These are phyloP conservation scores for Ganoderma sinense DNA, from an alignment of 1,284 basidiomycete species.

Conservation along the genomic window DNA sequence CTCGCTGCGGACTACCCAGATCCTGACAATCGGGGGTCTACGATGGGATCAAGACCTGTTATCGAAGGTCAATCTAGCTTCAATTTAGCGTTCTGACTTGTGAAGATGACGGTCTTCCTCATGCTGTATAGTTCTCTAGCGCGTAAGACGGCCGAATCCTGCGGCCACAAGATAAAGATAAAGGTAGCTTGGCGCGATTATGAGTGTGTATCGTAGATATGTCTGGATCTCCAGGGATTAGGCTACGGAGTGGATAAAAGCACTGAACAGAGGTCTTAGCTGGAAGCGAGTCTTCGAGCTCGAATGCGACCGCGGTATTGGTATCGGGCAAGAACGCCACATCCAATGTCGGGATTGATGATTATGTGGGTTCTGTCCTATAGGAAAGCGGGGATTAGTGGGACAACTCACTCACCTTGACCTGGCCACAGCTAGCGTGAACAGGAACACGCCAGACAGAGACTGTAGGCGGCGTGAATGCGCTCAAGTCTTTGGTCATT, in stretches of 20 bases:
- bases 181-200: neutral
- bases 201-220: neutral
- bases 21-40: neutral
- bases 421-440: neutral
- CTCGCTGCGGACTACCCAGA: neutral
- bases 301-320: neutral
- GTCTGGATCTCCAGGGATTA: neutral
- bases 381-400: neutral
- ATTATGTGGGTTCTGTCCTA: neutral
- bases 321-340: neutral
- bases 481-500: neutral
- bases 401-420: neutral
- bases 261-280: neutral
- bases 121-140: neutral
- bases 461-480: neutral
- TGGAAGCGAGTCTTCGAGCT: neutral
- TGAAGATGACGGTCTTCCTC: neutral
- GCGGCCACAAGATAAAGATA: neutral
- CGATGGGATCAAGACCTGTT: neutral
- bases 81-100: neutral
- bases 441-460: neutral
- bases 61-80: neutral
- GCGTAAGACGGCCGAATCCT: neutral
- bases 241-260: neutral
- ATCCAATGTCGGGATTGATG: neutral